These are phyloP conservation scores for Polyplosphaeria fusca DNA, from an alignment of 495 filamentous ascomycete genomes.

Conservation along the genomic window DNA sequence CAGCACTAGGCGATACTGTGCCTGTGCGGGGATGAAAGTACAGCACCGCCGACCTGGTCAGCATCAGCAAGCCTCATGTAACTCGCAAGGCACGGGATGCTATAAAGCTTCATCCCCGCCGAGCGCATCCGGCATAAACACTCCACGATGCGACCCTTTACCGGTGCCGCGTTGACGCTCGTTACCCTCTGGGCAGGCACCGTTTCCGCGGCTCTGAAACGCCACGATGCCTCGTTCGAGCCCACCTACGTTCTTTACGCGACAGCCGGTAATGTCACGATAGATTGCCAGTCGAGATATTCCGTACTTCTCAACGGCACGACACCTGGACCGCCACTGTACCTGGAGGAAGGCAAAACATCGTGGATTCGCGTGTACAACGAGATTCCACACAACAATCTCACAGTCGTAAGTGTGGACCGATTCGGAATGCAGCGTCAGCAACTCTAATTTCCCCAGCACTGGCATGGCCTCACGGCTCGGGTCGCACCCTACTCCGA, in stretches of 20 bases:
- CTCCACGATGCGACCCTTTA: neutral
- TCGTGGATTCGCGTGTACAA: constrained; percentile 5
- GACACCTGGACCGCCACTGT: neutral
- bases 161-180: neutral
- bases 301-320: constrained; percentile 1
- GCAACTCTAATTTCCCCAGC: neutral
- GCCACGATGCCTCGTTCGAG: neutral
- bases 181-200: neutral
- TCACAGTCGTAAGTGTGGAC: constrained; percentile 2
- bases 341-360: neutral
- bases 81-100: no score
- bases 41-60: no score
- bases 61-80: no score
- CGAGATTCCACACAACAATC: neutral
- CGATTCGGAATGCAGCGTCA: neutral
- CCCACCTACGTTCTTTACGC: neutral
- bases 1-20: no score
- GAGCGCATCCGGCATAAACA: no score
- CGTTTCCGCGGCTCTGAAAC: neutral
- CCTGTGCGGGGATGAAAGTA: no score
- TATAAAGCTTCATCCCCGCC: no score
- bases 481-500: constrained; percentile 3
- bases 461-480: constrained; percentile 3
- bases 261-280: neutral
- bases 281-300: constrained; percentile 1